phyloP scores from a whole-genome alignment of 345 rosid species.

The Arabidopsis suecica region DNA sequence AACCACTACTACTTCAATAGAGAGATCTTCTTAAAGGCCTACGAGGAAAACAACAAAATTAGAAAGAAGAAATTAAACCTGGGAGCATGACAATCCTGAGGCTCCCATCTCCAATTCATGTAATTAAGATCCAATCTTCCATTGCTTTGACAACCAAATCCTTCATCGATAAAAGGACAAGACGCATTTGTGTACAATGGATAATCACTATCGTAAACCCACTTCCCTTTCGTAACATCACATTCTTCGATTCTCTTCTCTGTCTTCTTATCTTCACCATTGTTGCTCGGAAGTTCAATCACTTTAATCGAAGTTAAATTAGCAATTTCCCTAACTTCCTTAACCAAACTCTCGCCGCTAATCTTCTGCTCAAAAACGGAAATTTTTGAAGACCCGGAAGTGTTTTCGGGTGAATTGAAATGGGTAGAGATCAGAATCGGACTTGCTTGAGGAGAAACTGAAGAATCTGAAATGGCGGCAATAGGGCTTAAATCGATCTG shows the following conservation, averaged over 20 bases:
- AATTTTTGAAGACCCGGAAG: conserved; percentile 52
- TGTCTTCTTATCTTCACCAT: conserved; percentile 41
- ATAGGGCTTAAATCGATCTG: conserved; percentile 38
- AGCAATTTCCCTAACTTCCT: conserved; percentile 28
- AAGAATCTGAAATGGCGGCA: conserved; percentile 39
- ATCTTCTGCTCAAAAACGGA: conserved; percentile 37
- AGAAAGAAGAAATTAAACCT: conserved; percentile 52
- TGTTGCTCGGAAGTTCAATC: conserved; percentile 46
- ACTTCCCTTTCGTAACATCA: conserved; percentile 74
- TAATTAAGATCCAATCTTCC: conserved; percentile 73
- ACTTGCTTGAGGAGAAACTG: conserved; percentile 34
- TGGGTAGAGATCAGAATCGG: conserved; percentile 51
- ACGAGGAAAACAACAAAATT: conserved; percentile 27
- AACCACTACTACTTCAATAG: conserved; percentile 8
- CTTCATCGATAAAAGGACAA: conserved; percentile 95
- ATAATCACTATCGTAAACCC: conserved; percentile 79
- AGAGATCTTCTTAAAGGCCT: background rate
- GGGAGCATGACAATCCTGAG: conserved; percentile 72
- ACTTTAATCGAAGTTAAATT: conserved; percentile 41
- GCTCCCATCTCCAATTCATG: conserved; percentile 92
- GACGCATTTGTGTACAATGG: conserved; percentile 75
- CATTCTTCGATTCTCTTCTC: conserved; percentile 49
- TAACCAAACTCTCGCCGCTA: conserved; percentile 30
- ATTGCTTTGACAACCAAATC: conserved; percentile 78
- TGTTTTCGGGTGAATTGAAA: conserved; percentile 40